phyloP scores from a whole-genome alignment of 257 asterid genomes.

The Paulownia fortunei region DNA sequence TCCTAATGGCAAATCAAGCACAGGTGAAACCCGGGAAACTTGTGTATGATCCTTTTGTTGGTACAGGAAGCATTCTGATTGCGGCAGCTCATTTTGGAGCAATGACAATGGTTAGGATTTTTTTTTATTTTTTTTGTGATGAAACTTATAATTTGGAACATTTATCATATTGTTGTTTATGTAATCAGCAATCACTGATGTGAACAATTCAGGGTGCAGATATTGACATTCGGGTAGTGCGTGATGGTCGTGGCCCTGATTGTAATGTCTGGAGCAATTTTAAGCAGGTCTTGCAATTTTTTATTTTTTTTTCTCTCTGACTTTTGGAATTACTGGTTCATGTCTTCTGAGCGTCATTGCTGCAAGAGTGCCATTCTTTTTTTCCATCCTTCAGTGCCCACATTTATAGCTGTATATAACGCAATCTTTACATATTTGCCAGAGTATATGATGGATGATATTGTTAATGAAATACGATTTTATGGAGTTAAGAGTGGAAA shows the following conservation, averaged over 20 bases:
- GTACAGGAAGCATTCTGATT: conserved; percentile 95
- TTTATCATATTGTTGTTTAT: background rate
- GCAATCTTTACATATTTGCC: background rate
- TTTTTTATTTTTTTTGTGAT: conserved; percentile 23
- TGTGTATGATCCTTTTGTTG: conserved; percentile 97
- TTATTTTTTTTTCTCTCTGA: background rate
- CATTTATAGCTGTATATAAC: background rate
- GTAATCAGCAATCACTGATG: conserved; percentile 35
- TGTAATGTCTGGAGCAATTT: conserved; percentile 97
- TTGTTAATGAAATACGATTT: background rate
- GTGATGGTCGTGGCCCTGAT: conserved; percentile 98
- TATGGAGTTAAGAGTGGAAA: background rate
- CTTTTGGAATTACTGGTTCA: background rate
- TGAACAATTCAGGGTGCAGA: conserved; percentile 92
- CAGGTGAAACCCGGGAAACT: conserved; percentile 86
- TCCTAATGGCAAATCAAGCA: conserved; percentile 98
- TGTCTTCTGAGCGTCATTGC: conserved; percentile 19
- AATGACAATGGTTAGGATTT: conserved; percentile 87
- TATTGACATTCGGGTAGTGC: conserved; percentile 98
- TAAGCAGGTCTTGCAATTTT: conserved; percentile 64
- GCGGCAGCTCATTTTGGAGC: conserved; percentile 99
- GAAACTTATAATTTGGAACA: conserved; percentile 1
- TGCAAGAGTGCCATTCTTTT: conserved; percentile 1
- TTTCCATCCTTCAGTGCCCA: background rate
- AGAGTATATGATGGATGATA: background rate